Percentiles rank a stretch among this genome's conserved stretches.
These are phyloP conservation scores for Bocquillonia castaneifolia DNA, from an alignment of 441 rosid species.

Conservation along the genomic window DNA sequence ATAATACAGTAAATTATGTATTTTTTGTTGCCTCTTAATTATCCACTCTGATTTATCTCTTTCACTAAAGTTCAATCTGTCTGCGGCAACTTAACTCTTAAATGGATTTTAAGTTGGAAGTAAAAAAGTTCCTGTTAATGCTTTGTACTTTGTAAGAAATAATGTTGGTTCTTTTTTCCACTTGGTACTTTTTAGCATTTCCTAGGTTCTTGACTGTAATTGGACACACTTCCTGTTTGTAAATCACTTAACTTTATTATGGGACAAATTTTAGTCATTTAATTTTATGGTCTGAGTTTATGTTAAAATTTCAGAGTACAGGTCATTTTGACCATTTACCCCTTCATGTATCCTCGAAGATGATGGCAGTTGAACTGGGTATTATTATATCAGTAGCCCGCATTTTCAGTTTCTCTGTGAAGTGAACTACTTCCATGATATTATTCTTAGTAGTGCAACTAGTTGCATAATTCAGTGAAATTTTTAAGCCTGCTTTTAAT, in stretches of 20 bases:
- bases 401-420: not conserved
- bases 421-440: constrained; percentile 1
- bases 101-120: not conserved
- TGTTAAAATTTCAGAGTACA: constrained; percentile 1
- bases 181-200: no score
- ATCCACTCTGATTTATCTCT: constrained; percentile 7
- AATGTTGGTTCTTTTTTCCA: not conserved
- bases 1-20: not conserved
- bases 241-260: not conserved
- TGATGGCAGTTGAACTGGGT: not conserved
- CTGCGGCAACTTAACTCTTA: not conserved
- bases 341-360: not conserved
- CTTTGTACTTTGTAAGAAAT: no score
- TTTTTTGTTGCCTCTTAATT: no score
- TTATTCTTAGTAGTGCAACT: not conserved
- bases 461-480: not conserved
- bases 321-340: not conserved
- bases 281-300: not conserved
- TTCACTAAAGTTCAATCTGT: not conserved
- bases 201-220: constrained; percentile 7
- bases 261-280: not conserved
- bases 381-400: not conserved
- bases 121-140: not conserved
- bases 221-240: not conserved
- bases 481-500: not conserved